Conservation (phyloP, 2,329 filamentous ascomycete species). For the Botrytis byssoidea region DNA sequence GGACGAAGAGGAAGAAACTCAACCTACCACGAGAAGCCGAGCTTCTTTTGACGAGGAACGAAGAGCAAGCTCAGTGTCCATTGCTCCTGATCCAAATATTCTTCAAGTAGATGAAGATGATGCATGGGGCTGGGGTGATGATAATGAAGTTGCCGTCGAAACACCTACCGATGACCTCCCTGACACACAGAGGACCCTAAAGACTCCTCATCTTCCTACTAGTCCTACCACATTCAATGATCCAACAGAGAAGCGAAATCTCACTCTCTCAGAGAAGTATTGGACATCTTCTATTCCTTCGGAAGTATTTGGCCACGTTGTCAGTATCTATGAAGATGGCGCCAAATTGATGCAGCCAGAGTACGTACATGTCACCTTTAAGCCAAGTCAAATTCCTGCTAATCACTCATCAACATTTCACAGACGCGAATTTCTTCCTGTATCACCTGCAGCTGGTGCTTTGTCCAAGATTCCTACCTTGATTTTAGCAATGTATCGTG, state of each 20-base stretch:
- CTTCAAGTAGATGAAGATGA: conserved; percentile 42
- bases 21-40: conserved; percentile 29
- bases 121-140: conserved; percentile 80
- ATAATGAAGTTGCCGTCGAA: conserved; percentile 50
- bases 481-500: conserved; percentile 74
- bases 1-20: conserved; percentile 49
- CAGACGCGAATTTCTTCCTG: conserved; percentile 46
- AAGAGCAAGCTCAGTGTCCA: conserved; percentile 12
- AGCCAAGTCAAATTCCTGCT: conserved; percentile 23
- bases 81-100: conserved; percentile 23
- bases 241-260: conserved; percentile 45
- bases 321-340: conserved; percentile 58
- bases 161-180: conserved; percentile 30
- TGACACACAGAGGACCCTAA: not conserved
- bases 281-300: conserved; percentile 86
- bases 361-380: conserved; percentile 36
- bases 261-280: conserved; percentile 82
- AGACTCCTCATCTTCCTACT: not conserved
- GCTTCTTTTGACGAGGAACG: conserved; percentile 31
- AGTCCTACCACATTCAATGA: not conserved
- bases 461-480: conserved; percentile 72
- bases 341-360: conserved; percentile 55
- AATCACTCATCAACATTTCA: conserved; percentile 38
- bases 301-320: conserved; percentile 67
- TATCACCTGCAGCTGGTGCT: conserved; percentile 65